Conservation (phyloP, 176 grass and related monocot genomes). For the Triticum timopheevii region DNA sequence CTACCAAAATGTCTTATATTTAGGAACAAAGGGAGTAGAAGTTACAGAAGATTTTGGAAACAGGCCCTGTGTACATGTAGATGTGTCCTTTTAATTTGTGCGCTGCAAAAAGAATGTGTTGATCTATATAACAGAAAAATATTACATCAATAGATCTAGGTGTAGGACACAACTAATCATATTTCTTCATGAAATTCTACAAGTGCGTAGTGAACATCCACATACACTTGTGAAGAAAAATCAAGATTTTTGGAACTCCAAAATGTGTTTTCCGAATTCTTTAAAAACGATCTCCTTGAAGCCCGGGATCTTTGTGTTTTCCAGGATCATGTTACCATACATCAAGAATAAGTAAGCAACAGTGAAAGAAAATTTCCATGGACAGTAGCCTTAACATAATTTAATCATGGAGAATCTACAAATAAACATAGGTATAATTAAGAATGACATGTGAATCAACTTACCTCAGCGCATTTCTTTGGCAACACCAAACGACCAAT, state of each 20-base stretch:
- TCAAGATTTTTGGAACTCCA: too few species aligned
- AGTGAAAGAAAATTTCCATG: conserved; percentile 12
- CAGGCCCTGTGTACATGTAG: neutral
- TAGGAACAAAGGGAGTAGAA: neutral
- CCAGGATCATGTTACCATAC: neutral
- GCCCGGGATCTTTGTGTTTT: too few species aligned
- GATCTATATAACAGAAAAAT: neutral
- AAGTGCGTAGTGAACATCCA: too few species aligned
- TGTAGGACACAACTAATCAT: neutral
- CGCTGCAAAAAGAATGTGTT: neutral
- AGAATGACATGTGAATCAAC: conserved; percentile 24
- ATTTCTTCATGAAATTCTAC: neutral
- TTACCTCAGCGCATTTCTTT: conserved; percentile 99
- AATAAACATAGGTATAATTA: conserved; percentile 1
- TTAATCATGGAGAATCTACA: conserved; percentile 24
- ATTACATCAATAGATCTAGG: neutral
- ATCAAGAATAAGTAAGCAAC: neutral
- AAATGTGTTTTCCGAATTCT: too few species aligned
- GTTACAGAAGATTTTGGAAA: neutral
- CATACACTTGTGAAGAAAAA: too few species aligned
- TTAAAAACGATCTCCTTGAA: too few species aligned
- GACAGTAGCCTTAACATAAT: neutral
- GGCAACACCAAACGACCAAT: conserved; percentile 98
- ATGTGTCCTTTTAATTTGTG: neutral
- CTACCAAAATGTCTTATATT: too few species aligned